Evolutionary conservation across 345 rosid species (phyloP).

Genomic region (Syzygium grande): DNA sequence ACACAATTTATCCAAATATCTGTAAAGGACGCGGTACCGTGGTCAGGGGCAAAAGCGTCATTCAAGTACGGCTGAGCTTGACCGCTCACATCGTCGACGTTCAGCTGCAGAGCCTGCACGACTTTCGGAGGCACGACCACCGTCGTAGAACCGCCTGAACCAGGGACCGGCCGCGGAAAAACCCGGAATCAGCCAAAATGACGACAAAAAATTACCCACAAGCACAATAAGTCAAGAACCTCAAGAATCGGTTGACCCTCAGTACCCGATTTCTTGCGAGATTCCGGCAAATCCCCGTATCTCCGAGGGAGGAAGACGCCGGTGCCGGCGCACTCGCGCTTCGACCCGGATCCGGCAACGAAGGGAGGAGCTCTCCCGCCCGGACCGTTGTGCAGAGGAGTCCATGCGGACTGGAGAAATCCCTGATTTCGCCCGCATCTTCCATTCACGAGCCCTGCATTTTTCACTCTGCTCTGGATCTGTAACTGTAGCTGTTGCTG

Average conservation of each 20-base stretch:
- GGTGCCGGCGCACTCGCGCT: conserved; percentile 50
- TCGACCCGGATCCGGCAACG: conserved; percentile 24
- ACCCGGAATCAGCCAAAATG: neutral
- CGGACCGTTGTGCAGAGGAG: conserved; percentile 13
- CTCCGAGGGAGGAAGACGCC: conserved; percentile 85
- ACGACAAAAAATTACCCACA: no score
- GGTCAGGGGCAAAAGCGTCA: conserved; percentile 11
- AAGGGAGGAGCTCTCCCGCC: conserved; percentile 15
- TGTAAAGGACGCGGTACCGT: conserved; percentile 3
- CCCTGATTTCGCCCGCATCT: conserved; percentile 10
- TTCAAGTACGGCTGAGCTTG: conserved; percentile 6
- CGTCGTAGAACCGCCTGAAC: conserved; percentile 21
- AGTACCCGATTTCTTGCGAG: conserved; percentile 56
- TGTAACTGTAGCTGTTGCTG: conserved; percentile 7
- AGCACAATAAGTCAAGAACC: neutral
- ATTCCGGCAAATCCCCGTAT: conserved; percentile 19
- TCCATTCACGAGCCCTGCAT: conserved; percentile 10
- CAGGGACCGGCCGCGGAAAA: neutral
- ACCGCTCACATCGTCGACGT: conserved; percentile 11
- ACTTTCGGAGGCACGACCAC: conserved; percentile 37
- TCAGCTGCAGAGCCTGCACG: conserved; percentile 45
- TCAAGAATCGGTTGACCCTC: neutral
- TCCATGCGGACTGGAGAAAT: conserved; percentile 28
- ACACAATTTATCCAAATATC: no score
- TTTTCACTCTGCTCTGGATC: conserved; percentile 15